Evolutionary conservation across 2,329 filamentous ascomycete species (phyloP).

Genomic region (Tolypocladium tropicale): DNA sequence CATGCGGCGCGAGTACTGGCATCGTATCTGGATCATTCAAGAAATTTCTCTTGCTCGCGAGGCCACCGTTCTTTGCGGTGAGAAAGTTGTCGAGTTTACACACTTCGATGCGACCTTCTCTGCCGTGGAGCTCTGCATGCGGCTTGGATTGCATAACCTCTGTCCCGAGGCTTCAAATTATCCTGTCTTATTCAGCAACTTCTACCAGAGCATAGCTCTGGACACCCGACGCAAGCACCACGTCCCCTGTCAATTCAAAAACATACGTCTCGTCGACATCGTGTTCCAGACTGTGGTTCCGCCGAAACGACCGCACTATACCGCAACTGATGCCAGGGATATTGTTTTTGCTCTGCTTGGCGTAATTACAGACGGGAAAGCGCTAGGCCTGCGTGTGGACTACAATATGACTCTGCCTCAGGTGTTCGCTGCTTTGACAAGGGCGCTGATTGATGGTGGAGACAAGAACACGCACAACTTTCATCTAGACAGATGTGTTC

Average conservation of each 20-base stretch:
- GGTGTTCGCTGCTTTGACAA: not conserved
- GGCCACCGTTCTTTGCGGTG: not conserved
- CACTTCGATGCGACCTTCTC: not conserved
- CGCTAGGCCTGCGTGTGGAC: not conserved
- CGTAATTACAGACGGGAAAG: not conserved
- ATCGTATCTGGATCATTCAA: not conserved
- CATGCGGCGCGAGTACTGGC: not conserved
- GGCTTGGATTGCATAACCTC: too few relatives aligned
- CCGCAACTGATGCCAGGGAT: not conserved
- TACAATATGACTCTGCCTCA: not conserved
- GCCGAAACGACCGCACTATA: not conserved
- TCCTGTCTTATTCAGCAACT: not conserved
- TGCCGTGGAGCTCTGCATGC: not conserved
- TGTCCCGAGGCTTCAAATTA: too few relatives aligned
- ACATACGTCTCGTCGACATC: not conserved
- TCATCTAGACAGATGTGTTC: not conserved
- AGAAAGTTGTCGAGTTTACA: not conserved
- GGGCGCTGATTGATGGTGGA: not conserved
- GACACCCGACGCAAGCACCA: not conserved
- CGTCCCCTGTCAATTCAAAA: not conserved
- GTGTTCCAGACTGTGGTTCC: not conserved
- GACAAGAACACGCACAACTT: not conserved
- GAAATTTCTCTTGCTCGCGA: not conserved
- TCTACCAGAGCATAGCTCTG: not conserved
- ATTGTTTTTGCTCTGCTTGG: not conserved